Evolutionary conservation across 1,284 basidiomycete species (phyloP).

Genomic region (Leccinum fallax): DNA sequence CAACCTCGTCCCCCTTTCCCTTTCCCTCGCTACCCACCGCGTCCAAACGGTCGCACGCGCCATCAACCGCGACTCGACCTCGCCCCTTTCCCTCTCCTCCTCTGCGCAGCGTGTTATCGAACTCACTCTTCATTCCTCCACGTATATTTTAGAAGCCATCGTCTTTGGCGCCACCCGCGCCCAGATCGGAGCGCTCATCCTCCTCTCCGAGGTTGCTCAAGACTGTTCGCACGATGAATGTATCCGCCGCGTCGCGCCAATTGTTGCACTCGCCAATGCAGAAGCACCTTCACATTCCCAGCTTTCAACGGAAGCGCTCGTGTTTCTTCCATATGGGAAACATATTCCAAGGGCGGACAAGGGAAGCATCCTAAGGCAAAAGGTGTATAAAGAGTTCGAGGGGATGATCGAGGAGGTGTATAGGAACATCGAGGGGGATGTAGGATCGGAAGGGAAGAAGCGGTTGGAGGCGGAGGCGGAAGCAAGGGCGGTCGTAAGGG

Average conservation of each 20-base stretch:
- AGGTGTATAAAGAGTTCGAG: conserved; percentile 53
- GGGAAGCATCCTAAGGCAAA: conserved; percentile 45
- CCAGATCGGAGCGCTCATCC: conserved; percentile 50
- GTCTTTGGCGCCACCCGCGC: conserved; percentile 51
- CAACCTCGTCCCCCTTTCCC: no score
- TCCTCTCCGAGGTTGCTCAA: conserved; percentile 52
- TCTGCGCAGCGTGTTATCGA: conserved; percentile 33
- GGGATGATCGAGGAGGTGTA: conserved; percentile 41
- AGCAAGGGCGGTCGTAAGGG: conserved; percentile 18
- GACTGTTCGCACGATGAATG: conserved; percentile 42
- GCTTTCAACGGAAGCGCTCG: conserved; percentile 53
- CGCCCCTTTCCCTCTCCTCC: no score
- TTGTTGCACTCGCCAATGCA: conserved; percentile 51
- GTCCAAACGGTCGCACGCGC: no score
- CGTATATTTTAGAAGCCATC: conserved; percentile 50
- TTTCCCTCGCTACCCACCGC: no score
- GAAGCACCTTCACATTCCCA: conserved; percentile 56
- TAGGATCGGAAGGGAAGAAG: conserved; percentile 39
- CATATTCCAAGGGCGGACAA: conserved; percentile 49
- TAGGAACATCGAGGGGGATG: conserved; percentile 3
- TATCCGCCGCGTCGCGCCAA: conserved; percentile 47
- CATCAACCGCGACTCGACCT: no score
- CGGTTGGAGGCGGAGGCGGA: conserved; percentile 13
- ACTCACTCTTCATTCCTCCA: conserved; percentile 44
- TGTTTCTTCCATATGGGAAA: conserved; percentile 46